Conservation (phyloP, 306 rosid genomes). For the Quercus robur region DNA sequence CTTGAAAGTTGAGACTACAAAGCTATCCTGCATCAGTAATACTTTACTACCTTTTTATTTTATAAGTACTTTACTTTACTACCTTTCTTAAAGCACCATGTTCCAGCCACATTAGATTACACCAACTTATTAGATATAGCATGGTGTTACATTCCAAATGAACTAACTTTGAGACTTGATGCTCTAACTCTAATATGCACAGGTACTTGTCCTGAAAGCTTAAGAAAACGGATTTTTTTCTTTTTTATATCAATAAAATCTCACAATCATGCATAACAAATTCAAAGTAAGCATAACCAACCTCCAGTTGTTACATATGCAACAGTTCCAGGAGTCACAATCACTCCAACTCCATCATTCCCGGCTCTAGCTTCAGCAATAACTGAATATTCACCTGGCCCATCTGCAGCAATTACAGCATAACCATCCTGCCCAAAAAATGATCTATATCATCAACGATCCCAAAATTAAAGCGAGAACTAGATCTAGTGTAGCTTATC, state of each 20-base stretch:
- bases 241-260: not conserved
- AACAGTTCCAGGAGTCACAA: conserved; percentile 62
- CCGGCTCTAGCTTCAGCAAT: conserved; percentile 83
- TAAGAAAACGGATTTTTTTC: not conserved
- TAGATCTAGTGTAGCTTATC: not conserved
- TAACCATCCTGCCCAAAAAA: conserved; percentile 68
- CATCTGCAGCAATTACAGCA: conserved; percentile 83
- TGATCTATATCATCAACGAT: not conserved
- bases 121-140: no score
- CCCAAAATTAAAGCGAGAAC: not conserved
- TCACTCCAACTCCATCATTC: conserved; percentile 57
- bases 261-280: not conserved
- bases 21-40: no score
- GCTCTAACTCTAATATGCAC: no score
- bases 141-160: no score
- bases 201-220: no score
- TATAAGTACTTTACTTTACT: no score
- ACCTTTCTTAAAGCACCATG: no score
- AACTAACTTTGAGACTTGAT: no score
- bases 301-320: conserved; percentile 96
- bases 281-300: not conserved
- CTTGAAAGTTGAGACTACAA: no score
- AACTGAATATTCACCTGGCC: conserved; percentile 81
- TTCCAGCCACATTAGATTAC: no score
- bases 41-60: no score